Base-by-base conservation (phyloP, 2,329 filamentous ascomycete species). In the Stemphylium vesicarium region DNA sequence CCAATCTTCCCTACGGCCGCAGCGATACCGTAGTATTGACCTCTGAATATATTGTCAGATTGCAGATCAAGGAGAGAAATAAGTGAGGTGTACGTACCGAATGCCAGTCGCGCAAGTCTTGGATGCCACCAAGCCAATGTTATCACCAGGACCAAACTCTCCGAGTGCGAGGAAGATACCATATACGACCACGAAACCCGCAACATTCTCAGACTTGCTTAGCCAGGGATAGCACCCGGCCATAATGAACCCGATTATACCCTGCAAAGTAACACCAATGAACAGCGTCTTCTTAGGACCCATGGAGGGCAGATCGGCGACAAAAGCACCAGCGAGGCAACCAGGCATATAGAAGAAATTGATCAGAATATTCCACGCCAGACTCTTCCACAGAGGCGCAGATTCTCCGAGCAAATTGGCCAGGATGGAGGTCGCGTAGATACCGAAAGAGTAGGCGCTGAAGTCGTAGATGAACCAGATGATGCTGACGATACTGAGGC, bases 261-360 rank as follows among this genome's bases (percentile, higher is more conserved):
- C 89, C 72, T 97, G 93, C 0, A 86, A 72, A 3, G 81, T 75
- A 3, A 96, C 89, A 12, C 91, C 91, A 9, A 87, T 75, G 2
- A 85, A 85, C 0, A 97, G 81, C 1, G 90, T 88, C 63, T 88
- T 85, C 53, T 88, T 87, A 0, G 93, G 92, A 0, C 93, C 93
- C 45, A 96, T 79, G 78, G 83, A 86, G 4, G 70, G 70, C 10
- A 74, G 15, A 76, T 97, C 93, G 22, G 87, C 89, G 6, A 90
- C 79, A 51, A 90, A 90, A 0, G 91, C 89, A 16, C 93, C 93
- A 3, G 89, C 75, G 47, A 93, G 80, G 20, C 91, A 90, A 1
- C 93, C 93, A 0, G 92, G 92, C 43, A 96, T 83, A 75, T 96
- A 96, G 75, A 96, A 96, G 59, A 92, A 79, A 74, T 95, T 96